phyloP scores from a whole-genome alignment of 2,329 filamentous ascomycete species.

The Diaporthe batatas region DNA sequence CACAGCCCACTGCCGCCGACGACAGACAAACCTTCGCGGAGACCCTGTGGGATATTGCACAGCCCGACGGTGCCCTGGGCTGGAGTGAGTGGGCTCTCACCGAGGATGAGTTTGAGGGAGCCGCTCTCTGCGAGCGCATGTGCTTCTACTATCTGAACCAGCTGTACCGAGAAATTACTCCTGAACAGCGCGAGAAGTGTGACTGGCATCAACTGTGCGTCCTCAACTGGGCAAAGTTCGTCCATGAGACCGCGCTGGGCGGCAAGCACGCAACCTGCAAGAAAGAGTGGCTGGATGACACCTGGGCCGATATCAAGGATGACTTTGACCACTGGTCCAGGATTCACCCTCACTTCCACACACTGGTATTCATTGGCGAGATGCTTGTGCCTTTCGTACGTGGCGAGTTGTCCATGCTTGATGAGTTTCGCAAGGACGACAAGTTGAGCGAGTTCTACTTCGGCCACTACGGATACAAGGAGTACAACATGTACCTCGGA shows the following conservation, averaged over 20 bases:
- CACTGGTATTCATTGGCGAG: conserved; percentile 45
- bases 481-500: conserved; percentile 44
- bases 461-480: conserved; percentile 35
- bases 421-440: conserved; percentile 50
- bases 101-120: conserved; percentile 42
- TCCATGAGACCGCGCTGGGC: conserved; percentile 28
- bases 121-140: conserved; percentile 44
- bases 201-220: conserved; percentile 43
- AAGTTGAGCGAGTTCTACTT: conserved; percentile 49
- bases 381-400: conserved; percentile 50
- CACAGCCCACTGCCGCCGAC: conserved; percentile 31
- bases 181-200: conserved; percentile 44
- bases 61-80: conserved; percentile 13
- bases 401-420: conserved; percentile 50
- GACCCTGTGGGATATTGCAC: conserved; percentile 31
- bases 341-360: conserved; percentile 27
- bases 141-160: conserved; percentile 46
- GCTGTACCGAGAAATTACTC: conserved; percentile 43
- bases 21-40: conserved; percentile 40
- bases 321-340: conserved; percentile 27
- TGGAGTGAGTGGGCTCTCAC: conserved; percentile 1
- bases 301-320: conserved; percentile 36
- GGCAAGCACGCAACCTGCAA: conserved; percentile 43
- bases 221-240: conserved; percentile 43
- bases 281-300: conserved; percentile 41